Percentiles rank a stretch among this genome's conserved stretches.
phyloP scores from a whole-genome alignment of 345 rosid species.

The Sisymbrium irio region DNA sequence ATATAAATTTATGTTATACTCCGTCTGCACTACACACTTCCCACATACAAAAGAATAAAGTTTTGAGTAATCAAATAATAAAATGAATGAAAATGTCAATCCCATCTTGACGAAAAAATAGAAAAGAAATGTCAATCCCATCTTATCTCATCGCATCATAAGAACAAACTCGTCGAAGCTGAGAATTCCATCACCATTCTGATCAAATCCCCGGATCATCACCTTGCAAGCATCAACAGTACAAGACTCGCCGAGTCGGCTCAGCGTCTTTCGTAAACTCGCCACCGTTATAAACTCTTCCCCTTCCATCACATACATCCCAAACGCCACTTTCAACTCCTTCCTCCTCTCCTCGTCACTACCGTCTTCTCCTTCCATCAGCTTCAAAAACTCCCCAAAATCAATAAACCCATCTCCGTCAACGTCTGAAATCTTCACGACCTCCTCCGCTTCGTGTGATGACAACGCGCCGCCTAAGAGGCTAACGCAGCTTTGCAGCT shows the following conservation, averaged over 20 bases:
- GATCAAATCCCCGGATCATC: conserved; percentile 62
- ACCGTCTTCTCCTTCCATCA: conserved; percentile 39
- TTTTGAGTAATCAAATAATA: no score
- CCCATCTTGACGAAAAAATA: no score
- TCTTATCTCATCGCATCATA: conserved; percentile 52
- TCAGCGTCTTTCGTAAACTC: conserved; percentile 54
- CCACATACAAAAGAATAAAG: no score
- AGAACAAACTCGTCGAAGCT: conserved; percentile 61
- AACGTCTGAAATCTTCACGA: conserved; percentile 43
- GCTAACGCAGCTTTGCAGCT: conserved; percentile 47
- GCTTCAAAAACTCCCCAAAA: conserved; percentile 49
- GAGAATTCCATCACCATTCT: conserved; percentile 67
- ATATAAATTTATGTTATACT: no score
- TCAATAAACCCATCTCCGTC: conserved; percentile 61
- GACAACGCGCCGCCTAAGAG: conserved; percentile 46
- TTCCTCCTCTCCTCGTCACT: conserved; percentile 42
- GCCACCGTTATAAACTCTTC: conserved; percentile 52
- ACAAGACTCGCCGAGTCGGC: conserved; percentile 50
- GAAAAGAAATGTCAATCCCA: background rate
- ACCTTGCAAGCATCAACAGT: conserved; percentile 51
- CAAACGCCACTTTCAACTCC: conserved; percentile 51
- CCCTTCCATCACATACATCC: conserved; percentile 50
- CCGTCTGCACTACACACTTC: no score
- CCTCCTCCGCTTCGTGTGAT: conserved; percentile 47
- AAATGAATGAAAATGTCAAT: no score